These are phyloP conservation scores for Lachnellula subtilissima DNA, from an alignment of 2,329 filamentous ascomycete species.

Conservation along the genomic window DNA sequence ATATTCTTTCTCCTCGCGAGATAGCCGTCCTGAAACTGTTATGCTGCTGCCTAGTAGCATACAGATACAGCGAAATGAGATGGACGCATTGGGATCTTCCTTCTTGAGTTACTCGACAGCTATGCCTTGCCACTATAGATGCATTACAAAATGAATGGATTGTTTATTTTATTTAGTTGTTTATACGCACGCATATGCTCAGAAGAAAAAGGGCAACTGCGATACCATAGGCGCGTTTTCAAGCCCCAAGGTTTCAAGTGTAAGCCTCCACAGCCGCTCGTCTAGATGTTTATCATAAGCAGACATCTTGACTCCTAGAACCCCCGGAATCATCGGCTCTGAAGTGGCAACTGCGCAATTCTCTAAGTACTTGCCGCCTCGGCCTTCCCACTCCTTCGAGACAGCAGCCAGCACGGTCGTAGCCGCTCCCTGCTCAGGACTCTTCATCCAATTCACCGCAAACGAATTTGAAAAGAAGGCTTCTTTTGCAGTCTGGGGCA, in stretches of 20 bases:
- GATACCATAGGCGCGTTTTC: too few species aligned
- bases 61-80: too few species aligned
- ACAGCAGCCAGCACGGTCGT: conserved; percentile 38
- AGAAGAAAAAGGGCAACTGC: too few species aligned
- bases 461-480: conserved; percentile 1
- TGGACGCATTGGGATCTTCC: too few species aligned
- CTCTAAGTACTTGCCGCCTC: conserved; percentile 43
- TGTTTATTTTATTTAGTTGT: too few species aligned
- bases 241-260: conserved; percentile 20
- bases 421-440: conserved; percentile 34
- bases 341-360: conserved; percentile 33
- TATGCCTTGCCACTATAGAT: too few species aligned
- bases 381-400: conserved; percentile 31
- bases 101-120: too few species aligned
- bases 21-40: too few species aligned
- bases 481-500: conserved; percentile 8
- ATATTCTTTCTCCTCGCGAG: too few species aligned
- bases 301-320: conserved; percentile 8
- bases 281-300: conserved; percentile 38
- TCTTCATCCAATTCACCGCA: conserved; percentile 20
- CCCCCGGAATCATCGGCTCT: background rate
- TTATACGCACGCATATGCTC: too few species aligned
- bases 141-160: too few species aligned
- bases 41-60: too few species aligned
- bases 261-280: conserved; percentile 39